A percentile compares a stretch with the other conserved stretches of the same genome.
Conservation (phyloP, 371 early-diverging fungal genomes). For the Mucor velutinosus region DNA sequence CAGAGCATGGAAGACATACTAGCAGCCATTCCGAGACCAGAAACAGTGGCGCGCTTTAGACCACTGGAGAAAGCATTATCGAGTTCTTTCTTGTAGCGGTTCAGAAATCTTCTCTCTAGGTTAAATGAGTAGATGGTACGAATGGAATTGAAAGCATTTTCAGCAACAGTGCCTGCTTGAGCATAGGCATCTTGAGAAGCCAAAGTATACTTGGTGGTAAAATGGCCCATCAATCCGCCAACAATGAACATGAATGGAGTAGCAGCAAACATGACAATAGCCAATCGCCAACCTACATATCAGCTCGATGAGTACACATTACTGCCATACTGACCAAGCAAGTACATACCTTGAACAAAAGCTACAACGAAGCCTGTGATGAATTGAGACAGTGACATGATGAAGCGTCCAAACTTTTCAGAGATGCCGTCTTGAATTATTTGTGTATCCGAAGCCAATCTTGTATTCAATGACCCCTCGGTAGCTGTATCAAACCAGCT, state of each 20-base stretch:
- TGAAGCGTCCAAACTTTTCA: slow-evolving; percentile 78
- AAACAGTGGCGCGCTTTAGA: slow-evolving; percentile 49
- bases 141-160: slow-evolving; percentile 78
- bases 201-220: slow-evolving; percentile 52
- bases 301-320: slow-evolving; percentile 48
- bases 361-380: slow-evolving; percentile 31
- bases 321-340: not conserved
- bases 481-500: slow-evolving; percentile 81
- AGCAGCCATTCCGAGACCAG: slow-evolving; percentile 60
- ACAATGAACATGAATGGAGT: slow-evolving; percentile 56
- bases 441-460: slow-evolving; percentile 73
- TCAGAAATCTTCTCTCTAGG: slow-evolving; percentile 67
- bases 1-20: slow-evolving; percentile 64
- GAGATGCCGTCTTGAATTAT: slow-evolving; percentile 82
- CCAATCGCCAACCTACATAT: slow-evolving; percentile 66
- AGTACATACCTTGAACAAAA: slow-evolving; percentile 58
- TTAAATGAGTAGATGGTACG: slow-evolving; percentile 89
- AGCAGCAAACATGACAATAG: slow-evolving; percentile 68
- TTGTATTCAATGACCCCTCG: slow-evolving; percentile 66
- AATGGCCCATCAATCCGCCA: slow-evolving; percentile 63
- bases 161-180: slow-evolving; percentile 45
- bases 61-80: slow-evolving; percentile 57
- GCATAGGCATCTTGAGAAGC: slow-evolving; percentile 37
- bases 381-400: slow-evolving; percentile 55
- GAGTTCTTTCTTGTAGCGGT: slow-evolving; percentile 59